Conservation (phyloP, 257 asterid species). For the Penstemon davidsonii region DNA sequence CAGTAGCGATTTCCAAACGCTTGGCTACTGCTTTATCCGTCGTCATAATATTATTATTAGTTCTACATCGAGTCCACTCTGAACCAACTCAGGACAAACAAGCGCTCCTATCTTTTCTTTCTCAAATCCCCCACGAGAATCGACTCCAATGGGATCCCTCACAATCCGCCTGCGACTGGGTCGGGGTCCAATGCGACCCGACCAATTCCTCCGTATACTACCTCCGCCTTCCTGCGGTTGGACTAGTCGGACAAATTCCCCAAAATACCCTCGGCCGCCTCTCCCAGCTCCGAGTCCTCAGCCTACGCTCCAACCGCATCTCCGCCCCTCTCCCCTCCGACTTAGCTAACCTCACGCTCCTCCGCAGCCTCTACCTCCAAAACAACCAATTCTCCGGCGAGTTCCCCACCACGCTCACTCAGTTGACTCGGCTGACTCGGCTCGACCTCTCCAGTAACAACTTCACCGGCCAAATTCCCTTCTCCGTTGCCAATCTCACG, state of each 20-base stretch:
- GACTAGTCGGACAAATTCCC: constrained; percentile 80
- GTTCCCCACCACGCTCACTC: constrained; percentile 59
- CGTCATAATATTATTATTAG: neutral
- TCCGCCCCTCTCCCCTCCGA: constrained; percentile 72
- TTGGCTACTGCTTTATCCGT: too few relatives aligned
- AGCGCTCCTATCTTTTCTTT: constrained; percentile 66
- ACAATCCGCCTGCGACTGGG: constrained; percentile 72
- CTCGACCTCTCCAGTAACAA: constrained; percentile 74
- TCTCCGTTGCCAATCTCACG: constrained; percentile 67
- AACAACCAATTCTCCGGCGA: constrained; percentile 60
- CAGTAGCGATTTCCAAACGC: neutral
- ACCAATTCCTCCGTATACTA: constrained; percentile 54
- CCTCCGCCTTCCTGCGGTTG: constrained; percentile 85
- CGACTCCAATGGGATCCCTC: constrained; percentile 76
- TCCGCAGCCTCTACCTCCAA: constrained; percentile 79
- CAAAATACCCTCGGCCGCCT: constrained; percentile 58
- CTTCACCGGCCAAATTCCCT: constrained; percentile 78
- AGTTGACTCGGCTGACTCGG: constrained; percentile 67
- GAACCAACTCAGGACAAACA: constrained; percentile 83
- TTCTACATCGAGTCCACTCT: constrained; percentile 32
- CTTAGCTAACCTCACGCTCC: constrained; percentile 58
- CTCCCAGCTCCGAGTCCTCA: constrained; percentile 72
- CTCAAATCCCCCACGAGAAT: constrained; percentile 57
- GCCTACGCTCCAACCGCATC: constrained; percentile 83
- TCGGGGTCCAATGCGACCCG: constrained; percentile 73